Percentiles rank a stretch among this genome's conserved stretches.
phyloP scores from a whole-genome alignment of 176 grass and related monocot genomes.

The Aegilops tauschii region DNA sequence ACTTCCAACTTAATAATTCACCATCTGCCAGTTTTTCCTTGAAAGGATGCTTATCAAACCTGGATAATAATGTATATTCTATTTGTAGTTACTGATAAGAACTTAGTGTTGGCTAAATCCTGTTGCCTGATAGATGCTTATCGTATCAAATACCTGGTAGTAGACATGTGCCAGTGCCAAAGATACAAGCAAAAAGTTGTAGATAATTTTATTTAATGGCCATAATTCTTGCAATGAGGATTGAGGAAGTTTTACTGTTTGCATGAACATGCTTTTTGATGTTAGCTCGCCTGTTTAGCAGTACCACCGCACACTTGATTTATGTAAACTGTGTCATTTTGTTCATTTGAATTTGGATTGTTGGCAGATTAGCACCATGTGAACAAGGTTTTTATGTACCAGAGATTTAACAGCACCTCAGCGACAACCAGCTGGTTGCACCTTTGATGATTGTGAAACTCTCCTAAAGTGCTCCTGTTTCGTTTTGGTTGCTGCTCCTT shows the following conservation, averaged over 20 bases:
- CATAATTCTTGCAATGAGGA: background rate
- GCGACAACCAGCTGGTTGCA: conserved; percentile 39
- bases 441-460: conserved; percentile 38
- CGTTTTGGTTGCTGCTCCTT: conserved; percentile 35
- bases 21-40: background rate
- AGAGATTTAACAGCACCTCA: conserved; percentile 38
- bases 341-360: conserved; percentile 56
- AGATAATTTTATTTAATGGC: background rate
- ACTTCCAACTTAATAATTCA: background rate
- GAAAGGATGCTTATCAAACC: background rate
- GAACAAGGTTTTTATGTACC: conserved; percentile 48
- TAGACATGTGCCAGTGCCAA: background rate
- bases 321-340: conserved; percentile 25
- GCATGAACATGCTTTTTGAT: background rate
- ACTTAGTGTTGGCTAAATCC: background rate
- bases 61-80: background rate
- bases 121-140: background rate
- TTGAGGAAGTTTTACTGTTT: background rate
- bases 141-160: background rate
- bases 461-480: conserved; percentile 22
- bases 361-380: conserved; percentile 59
- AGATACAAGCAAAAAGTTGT: background rate
- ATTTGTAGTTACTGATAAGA: background rate
- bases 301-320: conserved; percentile 8
- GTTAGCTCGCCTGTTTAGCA: conserved; percentile 4